phyloP scores from a whole-genome alignment of 2,329 filamentous ascomycete species.

The Stachybotrys chlorohalonatus region DNA sequence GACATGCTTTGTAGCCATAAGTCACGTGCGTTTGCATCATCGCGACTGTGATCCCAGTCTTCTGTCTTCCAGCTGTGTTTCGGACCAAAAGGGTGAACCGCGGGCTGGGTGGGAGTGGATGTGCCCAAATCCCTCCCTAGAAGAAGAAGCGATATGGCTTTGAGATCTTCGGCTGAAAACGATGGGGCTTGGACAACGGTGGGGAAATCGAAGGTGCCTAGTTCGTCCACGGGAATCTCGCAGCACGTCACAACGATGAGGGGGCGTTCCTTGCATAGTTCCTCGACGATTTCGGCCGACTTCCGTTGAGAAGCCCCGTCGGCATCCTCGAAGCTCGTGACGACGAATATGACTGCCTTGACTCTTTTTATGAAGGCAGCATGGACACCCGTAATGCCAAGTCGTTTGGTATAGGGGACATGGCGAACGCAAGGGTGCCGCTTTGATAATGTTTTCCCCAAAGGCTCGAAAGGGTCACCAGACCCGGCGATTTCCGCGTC shows the following conservation, averaged over 20 bases:
- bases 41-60: constrained; percentile 27
- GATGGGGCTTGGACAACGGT: constrained; percentile 41
- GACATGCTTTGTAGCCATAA: constrained; percentile 39
- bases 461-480: constrained; percentile 62
- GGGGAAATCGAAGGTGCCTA: constrained; percentile 34
- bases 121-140: constrained; percentile 28
- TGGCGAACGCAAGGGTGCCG: constrained; percentile 57
- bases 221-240: constrained; percentile 27
- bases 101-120: constrained; percentile 3
- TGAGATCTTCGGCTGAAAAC: constrained; percentile 37
- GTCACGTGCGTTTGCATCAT: constrained; percentile 29
- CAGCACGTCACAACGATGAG: constrained; percentile 45
- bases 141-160: constrained; percentile 40
- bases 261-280: constrained; percentile 37
- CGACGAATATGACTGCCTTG: constrained; percentile 51
- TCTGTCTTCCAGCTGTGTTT: constrained; percentile 28
- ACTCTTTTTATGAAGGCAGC: constrained; percentile 52
- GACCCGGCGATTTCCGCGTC: constrained; percentile 29
- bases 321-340: constrained; percentile 36
- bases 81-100: not conserved
- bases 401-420: constrained; percentile 57
- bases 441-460: constrained; percentile 54
- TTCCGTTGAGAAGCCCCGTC: constrained; percentile 43
- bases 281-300: constrained; percentile 34
- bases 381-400: constrained; percentile 57